Evolutionary conservation across 2,329 filamentous ascomycete genomes (phyloP).

Genomic region (Sporothrix pseudoabietina): DNA sequence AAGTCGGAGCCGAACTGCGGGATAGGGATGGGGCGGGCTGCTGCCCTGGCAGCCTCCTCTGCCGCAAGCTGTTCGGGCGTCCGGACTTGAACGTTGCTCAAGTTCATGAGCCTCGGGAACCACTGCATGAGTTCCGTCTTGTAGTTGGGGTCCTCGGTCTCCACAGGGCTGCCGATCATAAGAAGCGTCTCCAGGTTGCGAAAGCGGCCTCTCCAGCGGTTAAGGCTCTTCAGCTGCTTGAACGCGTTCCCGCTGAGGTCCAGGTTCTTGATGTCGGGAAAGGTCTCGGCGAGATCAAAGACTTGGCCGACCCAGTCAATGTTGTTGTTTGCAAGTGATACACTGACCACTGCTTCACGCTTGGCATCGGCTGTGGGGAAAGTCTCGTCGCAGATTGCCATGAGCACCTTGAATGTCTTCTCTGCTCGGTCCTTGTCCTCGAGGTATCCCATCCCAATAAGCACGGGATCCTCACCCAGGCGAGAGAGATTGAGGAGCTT

Average conservation of each 20-base stretch:
- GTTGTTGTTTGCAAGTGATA: constrained; percentile 79
- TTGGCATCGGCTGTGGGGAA: constrained; percentile 75
- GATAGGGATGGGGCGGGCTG: constrained; percentile 53
- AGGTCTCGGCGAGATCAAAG: constrained; percentile 72
- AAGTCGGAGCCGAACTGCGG: constrained; percentile 68
- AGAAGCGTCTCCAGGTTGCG: constrained; percentile 78
- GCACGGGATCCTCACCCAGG: constrained; percentile 70
- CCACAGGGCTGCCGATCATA: constrained; percentile 74
- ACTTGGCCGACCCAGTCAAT: constrained; percentile 73
- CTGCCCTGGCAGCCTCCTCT: constrained; percentile 53
- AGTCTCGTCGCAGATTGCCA: constrained; percentile 78
- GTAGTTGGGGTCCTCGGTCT: constrained; percentile 60
- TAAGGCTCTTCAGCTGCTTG: constrained; percentile 65
- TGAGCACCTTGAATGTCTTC: constrained; percentile 90
- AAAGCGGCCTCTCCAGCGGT: constrained; percentile 79
- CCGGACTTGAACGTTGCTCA: constrained; percentile 75
- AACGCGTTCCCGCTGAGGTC: constrained; percentile 87
- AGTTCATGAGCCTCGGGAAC: constrained; percentile 77
- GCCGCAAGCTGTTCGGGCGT: constrained; percentile 69
- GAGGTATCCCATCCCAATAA: constrained; percentile 76
- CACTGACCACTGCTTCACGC: constrained; percentile 75
- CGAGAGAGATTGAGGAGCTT: constrained; percentile 85
- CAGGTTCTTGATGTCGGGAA: constrained; percentile 84
- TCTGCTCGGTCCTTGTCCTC: constrained; percentile 68
- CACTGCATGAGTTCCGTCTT: constrained; percentile 71